phyloP scores from a whole-genome alignment of 164 flowering plant genomes.

The Amborella trichopoda region DNA sequence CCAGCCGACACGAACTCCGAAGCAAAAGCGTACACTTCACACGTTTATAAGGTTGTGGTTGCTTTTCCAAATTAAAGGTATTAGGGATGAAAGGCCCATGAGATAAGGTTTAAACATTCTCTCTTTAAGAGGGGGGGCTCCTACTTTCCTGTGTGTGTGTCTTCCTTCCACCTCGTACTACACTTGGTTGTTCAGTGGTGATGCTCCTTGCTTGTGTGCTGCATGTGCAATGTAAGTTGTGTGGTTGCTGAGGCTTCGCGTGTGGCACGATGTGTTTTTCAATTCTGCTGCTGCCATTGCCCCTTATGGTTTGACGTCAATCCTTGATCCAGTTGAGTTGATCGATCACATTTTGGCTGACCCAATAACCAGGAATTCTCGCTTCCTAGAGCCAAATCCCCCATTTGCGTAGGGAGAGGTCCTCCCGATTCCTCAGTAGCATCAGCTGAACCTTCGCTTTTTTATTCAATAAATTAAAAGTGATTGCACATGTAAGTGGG shows the following conservation, averaged over 20 bases:
- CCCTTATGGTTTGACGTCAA: background rate
- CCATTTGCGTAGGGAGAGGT: background rate
- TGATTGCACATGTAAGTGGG: too few relatives aligned
- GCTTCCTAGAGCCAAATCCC: background rate
- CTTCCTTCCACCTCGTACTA: background rate
- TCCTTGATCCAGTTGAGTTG: background rate
- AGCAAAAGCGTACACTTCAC: too few relatives aligned
- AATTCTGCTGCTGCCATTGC: background rate
- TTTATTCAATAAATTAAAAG: too few relatives aligned
- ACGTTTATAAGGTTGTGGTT: too few relatives aligned
- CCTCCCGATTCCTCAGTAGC: conserved; percentile 1
- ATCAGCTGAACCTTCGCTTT: background rate
- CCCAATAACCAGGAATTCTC: background rate
- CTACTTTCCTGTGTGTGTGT: background rate
- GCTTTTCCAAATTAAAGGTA: too few relatives aligned
- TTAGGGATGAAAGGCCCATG: too few relatives aligned
- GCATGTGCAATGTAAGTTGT: background rate
- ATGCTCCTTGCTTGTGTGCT: background rate
- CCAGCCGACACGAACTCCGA: too few relatives aligned
- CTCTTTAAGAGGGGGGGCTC: background rate
- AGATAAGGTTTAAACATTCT: too few relatives aligned
- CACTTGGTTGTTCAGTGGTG: background rate
- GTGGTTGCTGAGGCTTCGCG: background rate
- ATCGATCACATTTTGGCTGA: background rate
- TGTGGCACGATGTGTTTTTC: background rate